Base-by-base conservation (phyloP, 2,329 filamentous ascomycete genomes). In the Penicillium sp. region DNA sequence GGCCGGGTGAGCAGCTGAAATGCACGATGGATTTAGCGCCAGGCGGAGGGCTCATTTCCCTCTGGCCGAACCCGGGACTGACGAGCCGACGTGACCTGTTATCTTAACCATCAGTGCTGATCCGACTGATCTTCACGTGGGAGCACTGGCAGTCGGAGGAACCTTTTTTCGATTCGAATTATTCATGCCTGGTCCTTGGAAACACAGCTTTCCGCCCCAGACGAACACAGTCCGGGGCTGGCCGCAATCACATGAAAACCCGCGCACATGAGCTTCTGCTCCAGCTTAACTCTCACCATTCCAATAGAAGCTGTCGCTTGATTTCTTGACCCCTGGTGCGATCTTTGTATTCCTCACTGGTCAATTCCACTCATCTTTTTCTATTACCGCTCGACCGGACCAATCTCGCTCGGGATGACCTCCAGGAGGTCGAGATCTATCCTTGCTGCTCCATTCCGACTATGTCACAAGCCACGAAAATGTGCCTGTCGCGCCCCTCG, bases 21-120 rank as follows among this genome's bases (percentile, higher is more conserved):
- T 45, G 52, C 52, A 54, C 38, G 52, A 54, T 53, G 31, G 51
- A 53, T 53, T 53, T 53, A 53, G 51, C 38, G 38, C 9, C 13
- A 13, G 51, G 15, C 38, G 38, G 51, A 44, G 26, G 41, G 30
- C 35, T 29, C 35, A 17, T 41, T 41, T 41, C 35, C 35, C 35
- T 41, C 35, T 41, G 35, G 11, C 35, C 35, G 35, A 41, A 41
- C 35, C 35, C 35, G 35, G 35, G 11, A 41, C 35, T 41, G 2
- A 41, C 13, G 35, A 41, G 35, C 35, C 35, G 35, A 41, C 35
- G 6, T 41, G 35, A 15, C 11, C 11, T 41, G 35, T 41, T 41
- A 17, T 41, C 35, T 41, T 41, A 26, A 6, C 26, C 4, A 41
- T 41, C 35, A 41, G 35, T 13, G 5, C 35, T 41, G 35, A 17